Base-by-base conservation (phyloP, 1,284 basidiomycete genomes). In the Ceratobasidium papillatum region DNA sequence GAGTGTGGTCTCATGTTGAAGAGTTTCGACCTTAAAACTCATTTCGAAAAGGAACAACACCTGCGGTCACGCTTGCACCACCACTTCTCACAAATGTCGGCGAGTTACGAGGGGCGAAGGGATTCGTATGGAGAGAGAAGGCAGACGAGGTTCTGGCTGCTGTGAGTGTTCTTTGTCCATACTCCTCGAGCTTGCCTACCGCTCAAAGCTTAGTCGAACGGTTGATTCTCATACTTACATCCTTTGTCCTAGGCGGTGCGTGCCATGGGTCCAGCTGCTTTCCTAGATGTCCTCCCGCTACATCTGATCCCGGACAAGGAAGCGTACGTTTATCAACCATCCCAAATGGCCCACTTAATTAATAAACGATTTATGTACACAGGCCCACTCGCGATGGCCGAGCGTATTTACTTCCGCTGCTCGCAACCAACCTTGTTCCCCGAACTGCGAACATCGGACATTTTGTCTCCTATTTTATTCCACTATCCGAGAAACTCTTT, bases 401-500 rank as follows among this genome's bases (percentile, higher is more conserved):
- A 58, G 98, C 97, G 1, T 98, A 94, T 86, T 86, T 99, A 30
- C 87, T 99, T 5, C 97, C 98, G 2, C 86, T 99, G 72, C 90
- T 99, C 74, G 84, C 91, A n/a, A 88, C 93, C 8, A 72, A 72
- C 36, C 58, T 72, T 7, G 54, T 61, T 14, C 69, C 69, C 38
- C 88, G 83, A 51, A 85, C 86, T 86, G 79, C 96, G 90, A 87
- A 93, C 90, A 79, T 96, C 88, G 75, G 92, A 0, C 96, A 97
- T 84, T 99, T 99, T 80, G 87, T 95, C 19, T 87, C 88, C 2
- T 94, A 94, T 82, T 97, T 99, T 78, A 93, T 99, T 8, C 96
- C 98, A 17, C 84, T 99, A 45, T 98, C 95, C 49, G 96, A 98
- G 82, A 88, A 91, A 49, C 91, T 99, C 87, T 99, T 99, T 80